Evolutionary conservation across 306 rosid species (phyloP), one percentile per base, ranked within the genome.

Genomic region (Acacia crassicarpa): DNA sequence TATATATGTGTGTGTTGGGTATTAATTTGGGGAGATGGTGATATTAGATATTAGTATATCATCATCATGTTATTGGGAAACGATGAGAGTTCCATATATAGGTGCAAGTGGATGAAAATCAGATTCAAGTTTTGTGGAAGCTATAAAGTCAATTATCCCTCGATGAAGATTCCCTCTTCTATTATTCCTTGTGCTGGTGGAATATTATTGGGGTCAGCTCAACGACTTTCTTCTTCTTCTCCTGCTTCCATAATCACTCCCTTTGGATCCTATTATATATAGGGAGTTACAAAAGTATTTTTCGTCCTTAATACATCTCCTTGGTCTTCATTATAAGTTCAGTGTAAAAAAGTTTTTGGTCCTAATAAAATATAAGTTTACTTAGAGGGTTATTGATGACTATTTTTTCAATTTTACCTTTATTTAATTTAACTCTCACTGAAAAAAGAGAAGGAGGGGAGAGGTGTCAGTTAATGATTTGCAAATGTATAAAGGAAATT

Each of bases 151-250:
- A 89, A 89, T 84, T 65, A 17, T 68, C 73, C 69, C 87, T 82
- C 88, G 46, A 86, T 81, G 74, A 74, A 88, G 67, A 32, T 85
- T 66, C 41, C 65, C 84, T 78, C 70, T 8, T 12, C 11, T 23
- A 22, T 61, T 43, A 38, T 40, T 40, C 74, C 59, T 67, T 62
- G 46, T 81, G 78, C 73, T 86, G 88, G 87, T 83, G 88, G 90
- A 89, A 86, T 81, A 87, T 88, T 81, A 85, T 83, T 89, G 83
- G 84, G 82, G 93, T 88, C 88, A 92, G 77, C 86, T 89, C 90
- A 81, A 76, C 51, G 41, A 43, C 82, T 72, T 85, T 40, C 14
- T 9, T 40, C 14, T 8, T 82, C 20, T 49, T 12, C 20, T 15
- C 1, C 8, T 4, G 72, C 67, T 77, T 81, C 79, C 88, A 88